phyloP scores from a whole-genome alignment of 768 basidiomycete species.

The Amanita brunnescens region DNA sequence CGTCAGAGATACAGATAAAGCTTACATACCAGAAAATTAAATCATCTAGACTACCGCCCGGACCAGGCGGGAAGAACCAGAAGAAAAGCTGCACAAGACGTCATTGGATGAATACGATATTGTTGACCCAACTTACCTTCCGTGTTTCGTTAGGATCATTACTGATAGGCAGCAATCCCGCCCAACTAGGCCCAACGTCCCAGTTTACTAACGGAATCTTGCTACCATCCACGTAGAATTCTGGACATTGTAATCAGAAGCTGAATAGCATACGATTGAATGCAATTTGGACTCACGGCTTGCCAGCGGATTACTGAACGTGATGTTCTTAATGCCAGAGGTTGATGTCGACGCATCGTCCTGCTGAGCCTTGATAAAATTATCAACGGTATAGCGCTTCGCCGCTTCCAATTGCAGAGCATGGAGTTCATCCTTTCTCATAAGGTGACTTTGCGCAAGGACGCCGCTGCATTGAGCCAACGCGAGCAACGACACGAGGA shows the following conservation, averaged over 20 bases:
- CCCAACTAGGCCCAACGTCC: conserved; percentile 69
- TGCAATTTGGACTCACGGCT: conserved; percentile 46
- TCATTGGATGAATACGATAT: background rate
- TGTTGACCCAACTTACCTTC: conserved; percentile 31
- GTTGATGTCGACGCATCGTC: conserved; percentile 23
- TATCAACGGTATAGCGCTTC: conserved; percentile 24
- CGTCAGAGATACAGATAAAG: conserved; percentile 1
- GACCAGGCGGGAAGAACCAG: no score
- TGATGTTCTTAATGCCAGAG: no score
- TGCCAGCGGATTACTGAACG: conserved; percentile 59
- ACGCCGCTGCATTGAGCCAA: background rate
- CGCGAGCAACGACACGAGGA: no score
- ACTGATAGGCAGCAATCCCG: conserved; percentile 68
- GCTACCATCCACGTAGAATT: conserved; percentile 63
- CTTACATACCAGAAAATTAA: conserved; percentile 58
- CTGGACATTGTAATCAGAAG: conserved; percentile 21
- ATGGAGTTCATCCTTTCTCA: conserved; percentile 36
- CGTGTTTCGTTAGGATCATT: conserved; percentile 50
- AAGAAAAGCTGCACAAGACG: conserved; percentile 53
- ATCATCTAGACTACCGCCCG: conserved; percentile 61
- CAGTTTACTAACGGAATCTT: conserved; percentile 61
- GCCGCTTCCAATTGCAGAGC: conserved; percentile 42
- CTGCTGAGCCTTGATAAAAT: conserved; percentile 4
- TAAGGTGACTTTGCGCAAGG: conserved; percentile 15
- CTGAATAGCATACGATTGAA: background rate